phyloP scores from a whole-genome alignment of 1,284 basidiomycete genomes.

The Cutaneotrichosporon sp. region DNA sequence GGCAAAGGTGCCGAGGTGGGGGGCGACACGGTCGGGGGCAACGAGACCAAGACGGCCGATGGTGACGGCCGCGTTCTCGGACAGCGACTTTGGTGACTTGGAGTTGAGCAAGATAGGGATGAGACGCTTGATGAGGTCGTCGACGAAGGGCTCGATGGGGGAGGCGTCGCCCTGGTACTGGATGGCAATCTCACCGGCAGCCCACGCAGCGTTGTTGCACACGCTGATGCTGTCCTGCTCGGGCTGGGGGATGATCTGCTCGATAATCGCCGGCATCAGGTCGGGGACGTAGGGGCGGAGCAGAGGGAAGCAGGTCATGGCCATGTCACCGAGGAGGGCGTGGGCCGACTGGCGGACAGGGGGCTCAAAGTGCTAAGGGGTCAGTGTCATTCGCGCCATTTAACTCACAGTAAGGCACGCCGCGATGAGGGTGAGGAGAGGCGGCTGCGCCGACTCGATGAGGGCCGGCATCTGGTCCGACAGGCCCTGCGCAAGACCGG shows the following conservation, averaged over 20 bases:
- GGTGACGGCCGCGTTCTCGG: slow-evolving; percentile 99
- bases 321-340: slow-evolving; percentile 95
- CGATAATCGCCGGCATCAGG: slow-evolving; percentile 86
- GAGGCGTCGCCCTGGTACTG: slow-evolving; percentile 62
- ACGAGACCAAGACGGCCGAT: slow-evolving; percentile 95
- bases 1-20: slow-evolving; percentile 85
- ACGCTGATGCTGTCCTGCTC: slow-evolving; percentile 78
- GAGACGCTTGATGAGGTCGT: slow-evolving; percentile 79
- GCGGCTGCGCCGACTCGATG: slow-evolving; percentile 69
- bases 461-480: slow-evolving; percentile 72
- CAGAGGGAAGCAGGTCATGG: slow-evolving; percentile 81
- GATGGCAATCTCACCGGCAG: slow-evolving; percentile 93
- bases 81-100: slow-evolving; percentile 88
- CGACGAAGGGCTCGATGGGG: slow-evolving; percentile 80
- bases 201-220: slow-evolving; percentile 99
- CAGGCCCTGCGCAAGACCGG: slow-evolving; percentile 93
- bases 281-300: slow-evolving; percentile 80
- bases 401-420: slow-evolving; percentile 70
- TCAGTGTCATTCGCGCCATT: background rate
- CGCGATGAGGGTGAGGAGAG: slow-evolving; percentile 74
- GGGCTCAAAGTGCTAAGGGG: slow-evolving; percentile 79
- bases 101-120: slow-evolving; percentile 88
- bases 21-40: slow-evolving; percentile 84
- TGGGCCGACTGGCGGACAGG: slow-evolving; percentile 96
- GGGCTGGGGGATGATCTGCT: slow-evolving; percentile 70